phyloP scores from a whole-genome alignment of 106 monocot genomes.

The Dioscorea dumetorum region DNA sequence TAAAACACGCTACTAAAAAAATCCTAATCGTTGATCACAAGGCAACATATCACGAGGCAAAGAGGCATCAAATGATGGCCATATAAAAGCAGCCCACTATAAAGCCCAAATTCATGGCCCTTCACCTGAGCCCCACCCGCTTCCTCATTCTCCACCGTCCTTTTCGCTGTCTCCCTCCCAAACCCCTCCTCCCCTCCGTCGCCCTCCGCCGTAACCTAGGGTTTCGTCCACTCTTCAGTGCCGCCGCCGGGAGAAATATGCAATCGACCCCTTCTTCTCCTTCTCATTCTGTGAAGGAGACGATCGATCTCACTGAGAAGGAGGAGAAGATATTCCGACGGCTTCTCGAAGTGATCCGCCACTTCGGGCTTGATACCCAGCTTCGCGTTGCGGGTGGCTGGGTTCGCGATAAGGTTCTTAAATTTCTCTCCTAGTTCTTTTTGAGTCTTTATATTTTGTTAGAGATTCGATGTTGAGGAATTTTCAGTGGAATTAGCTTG shows the following conservation, averaged over 20 bases:
- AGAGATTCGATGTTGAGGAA: neutral
- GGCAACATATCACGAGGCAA: too few relatives aligned
- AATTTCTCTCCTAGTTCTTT: too few relatives aligned
- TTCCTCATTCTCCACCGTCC: conserved; percentile 3
- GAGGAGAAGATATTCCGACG: conserved; percentile 76
- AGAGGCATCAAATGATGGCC: too few relatives aligned
- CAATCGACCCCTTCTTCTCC: neutral
- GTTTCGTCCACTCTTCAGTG: conserved; percentile 16
- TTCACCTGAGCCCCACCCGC: neutral
- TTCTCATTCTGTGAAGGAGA: conserved; percentile 29
- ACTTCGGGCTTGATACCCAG: conserved; percentile 62
- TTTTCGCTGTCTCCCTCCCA: conserved; percentile 2
- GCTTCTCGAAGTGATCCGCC: conserved; percentile 56
- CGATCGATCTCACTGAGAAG: conserved; percentile 59
- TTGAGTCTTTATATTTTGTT: neutral
- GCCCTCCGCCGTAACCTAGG: conserved; percentile 12
- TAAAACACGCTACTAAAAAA: too few relatives aligned
- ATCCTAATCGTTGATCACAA: too few relatives aligned
- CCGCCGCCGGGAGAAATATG: neutral
- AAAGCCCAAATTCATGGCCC: neutral
- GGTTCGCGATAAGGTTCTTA: conserved; percentile 97
- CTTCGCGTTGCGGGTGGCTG: conserved; percentile 92
- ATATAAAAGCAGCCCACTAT: too few relatives aligned
- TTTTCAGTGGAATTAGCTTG: neutral
- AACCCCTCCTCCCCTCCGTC: neutral